Conservation (phyloP, 2,329 filamentous ascomycete species). For the Nemania abortiva region DNA sequence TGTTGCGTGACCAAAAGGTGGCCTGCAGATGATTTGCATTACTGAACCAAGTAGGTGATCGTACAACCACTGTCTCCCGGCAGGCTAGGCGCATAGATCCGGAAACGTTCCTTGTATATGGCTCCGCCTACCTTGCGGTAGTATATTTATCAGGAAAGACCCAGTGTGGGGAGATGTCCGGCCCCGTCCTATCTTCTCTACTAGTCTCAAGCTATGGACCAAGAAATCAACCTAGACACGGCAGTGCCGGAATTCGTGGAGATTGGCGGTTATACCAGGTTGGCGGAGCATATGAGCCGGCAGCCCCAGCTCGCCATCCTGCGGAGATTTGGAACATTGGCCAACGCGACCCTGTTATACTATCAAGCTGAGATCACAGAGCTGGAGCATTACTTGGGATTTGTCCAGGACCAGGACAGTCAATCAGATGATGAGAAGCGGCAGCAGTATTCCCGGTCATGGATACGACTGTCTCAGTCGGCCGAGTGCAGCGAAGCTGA, state of each 20-base stretch:
- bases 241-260: conserved; percentile 6
- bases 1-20: not conserved
- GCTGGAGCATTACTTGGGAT: conserved; percentile 21
- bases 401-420: conserved; percentile 6
- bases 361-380: conserved; percentile 32
- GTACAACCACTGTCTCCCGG: not conserved
- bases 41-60: not conserved
- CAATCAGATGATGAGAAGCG: conserved; percentile 10
- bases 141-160: conserved; percentile 14
- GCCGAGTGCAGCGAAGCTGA: not conserved
- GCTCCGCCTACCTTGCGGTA: not conserved
- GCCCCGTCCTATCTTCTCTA: conserved; percentile 2
- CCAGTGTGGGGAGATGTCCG: conserved; percentile 3
- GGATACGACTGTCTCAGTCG: conserved; percentile 14
- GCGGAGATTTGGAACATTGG: conserved; percentile 29
- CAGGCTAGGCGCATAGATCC: not conserved
- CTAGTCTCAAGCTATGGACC: conserved; percentile 2
- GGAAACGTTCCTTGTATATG: not conserved
- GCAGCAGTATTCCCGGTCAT: conserved; percentile 1
- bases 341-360: conserved; percentile 30
- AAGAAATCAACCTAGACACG: not conserved
- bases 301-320: conserved; percentile 34
- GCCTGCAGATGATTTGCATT: not conserved
- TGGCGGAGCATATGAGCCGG: conserved; percentile 31
- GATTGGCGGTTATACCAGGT: conserved; percentile 27